Evolutionary conservation across 2,329 filamentous ascomycete genomes (phyloP), one percentile per base, ranked within the genome.

Genomic region (Calonectria pseudoturangicola): DNA sequence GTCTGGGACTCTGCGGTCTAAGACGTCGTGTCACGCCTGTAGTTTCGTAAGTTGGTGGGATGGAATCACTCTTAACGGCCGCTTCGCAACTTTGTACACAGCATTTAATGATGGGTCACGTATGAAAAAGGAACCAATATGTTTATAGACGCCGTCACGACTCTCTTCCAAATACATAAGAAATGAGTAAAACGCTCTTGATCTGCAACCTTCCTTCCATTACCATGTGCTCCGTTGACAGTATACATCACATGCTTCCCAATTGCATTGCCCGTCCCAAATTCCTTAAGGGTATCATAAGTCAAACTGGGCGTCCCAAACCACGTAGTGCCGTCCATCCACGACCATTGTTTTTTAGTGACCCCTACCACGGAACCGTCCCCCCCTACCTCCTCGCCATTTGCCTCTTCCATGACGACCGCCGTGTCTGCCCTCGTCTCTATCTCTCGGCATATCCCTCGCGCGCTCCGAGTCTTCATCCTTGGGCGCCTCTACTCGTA

Each of bases 11-110:
- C 86, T 78, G 79, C 86, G 54, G 77, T 85, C 13, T 80, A 88
- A 47, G 78, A 87, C 64, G 84, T 88, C 82, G 79, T 90, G 75
- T 86, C 88, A 89, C 67, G n/a, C 73, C 79, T 18, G 80, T 74
- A 25, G 72, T 77, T 39, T 72, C 76, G 58, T 80, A 66, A 76
- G 54, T 27, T 62, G 73, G 45, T 30, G 67, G 45, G 45, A 45
- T 33, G 48, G 60, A 25, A 72, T 68, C 72, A 77, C 60, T 54
- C 50, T 71, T 71, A 71, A 68, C 74, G 51, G 58, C 71, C 64
- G 70, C 58, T 64, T 50, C 70, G 71, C 70, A 64, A 63, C 72
- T 70, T 51, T 77, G 64, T 73, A 76, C 70, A 69, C 72, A 68
- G 67, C 66, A 71, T 66, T 70, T 77, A 73, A 80, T 78, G 76